These are phyloP conservation scores for Xylaria nigripes DNA, from an alignment of 495 filamentous ascomycete genomes.

Conservation along the genomic window DNA sequence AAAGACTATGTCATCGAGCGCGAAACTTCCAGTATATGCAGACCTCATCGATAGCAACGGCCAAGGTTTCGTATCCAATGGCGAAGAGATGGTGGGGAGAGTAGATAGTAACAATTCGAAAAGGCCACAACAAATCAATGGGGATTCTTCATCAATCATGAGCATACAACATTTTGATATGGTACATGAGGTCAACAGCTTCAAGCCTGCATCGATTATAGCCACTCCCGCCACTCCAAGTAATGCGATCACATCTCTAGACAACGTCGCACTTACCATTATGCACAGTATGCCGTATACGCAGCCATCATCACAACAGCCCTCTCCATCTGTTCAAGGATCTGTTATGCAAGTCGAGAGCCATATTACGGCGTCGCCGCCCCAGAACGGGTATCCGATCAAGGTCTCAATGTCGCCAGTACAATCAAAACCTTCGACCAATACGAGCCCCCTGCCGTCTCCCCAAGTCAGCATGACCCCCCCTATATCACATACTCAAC, in stretches of 20 bases:
- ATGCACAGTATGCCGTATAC: background rate
- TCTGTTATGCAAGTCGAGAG: background rate
- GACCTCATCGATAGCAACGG: slow-evolving; percentile 7
- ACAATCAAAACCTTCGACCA: background rate
- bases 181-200: background rate
- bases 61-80: background rate
- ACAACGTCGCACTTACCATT: background rate
- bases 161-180: slow-evolving; percentile 1
- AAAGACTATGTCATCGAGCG: no score
- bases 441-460: background rate
- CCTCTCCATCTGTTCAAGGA: background rate
- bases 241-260: background rate
- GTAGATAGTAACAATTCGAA: background rate
- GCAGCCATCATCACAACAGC: background rate
- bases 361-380: background rate
- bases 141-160: background rate
- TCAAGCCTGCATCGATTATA: background rate
- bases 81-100: background rate
- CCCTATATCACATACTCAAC: background rate
- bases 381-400: background rate
- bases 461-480: background rate
- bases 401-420: background rate
- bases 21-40: no score
- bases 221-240: background rate
- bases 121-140: background rate